These are phyloP conservation scores for Pilatotrama ljubarskyi DNA, from an alignment of 768 basidiomycete species.

Conservation along the genomic window DNA sequence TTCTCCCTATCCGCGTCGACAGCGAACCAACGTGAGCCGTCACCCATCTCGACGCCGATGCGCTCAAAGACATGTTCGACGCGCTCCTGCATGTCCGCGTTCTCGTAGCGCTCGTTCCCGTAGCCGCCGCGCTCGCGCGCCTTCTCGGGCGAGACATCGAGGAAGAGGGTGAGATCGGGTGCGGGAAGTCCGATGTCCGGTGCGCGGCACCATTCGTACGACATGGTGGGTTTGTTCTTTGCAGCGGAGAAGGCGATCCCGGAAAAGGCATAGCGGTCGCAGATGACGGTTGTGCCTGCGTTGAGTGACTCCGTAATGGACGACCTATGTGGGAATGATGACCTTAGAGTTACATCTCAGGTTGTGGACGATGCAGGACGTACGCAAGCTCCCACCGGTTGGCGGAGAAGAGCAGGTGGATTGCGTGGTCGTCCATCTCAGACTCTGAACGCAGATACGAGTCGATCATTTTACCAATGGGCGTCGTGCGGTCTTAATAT, in stretches of 20 bases:
- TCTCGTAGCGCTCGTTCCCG: slow-evolving; percentile 88
- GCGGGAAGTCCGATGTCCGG: slow-evolving; percentile 88
- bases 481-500: slow-evolving; percentile 77
- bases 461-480: slow-evolving; percentile 92
- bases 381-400: slow-evolving; percentile 97
- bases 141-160: slow-evolving; percentile 73
- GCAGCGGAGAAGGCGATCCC: slow-evolving; percentile 88
- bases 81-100: slow-evolving; percentile 66
- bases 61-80: slow-evolving; percentile 62
- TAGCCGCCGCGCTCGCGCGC: slow-evolving; percentile 76
- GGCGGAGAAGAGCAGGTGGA: slow-evolving; percentile 94
- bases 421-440: slow-evolving; percentile 87
- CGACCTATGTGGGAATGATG: slow-evolving; percentile 39
- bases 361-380: slow-evolving; percentile 27
- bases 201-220: slow-evolving; percentile 80
- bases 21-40: slow-evolving; percentile 46
- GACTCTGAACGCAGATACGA: slow-evolving; percentile 81
- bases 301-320: slow-evolving; percentile 60
- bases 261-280: slow-evolving; percentile 96
- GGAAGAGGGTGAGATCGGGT: slow-evolving; percentile 86
- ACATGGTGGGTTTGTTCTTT: slow-evolving; percentile 37
- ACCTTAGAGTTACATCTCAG: not conserved
- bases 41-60: slow-evolving; percentile 54
- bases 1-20: slow-evolving; percentile 57
- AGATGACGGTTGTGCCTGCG: slow-evolving; percentile 72